Percentiles rank a stretch among this genome's conserved stretches.
Evolutionary conservation across 305 asterid genomes (phyloP).

Genomic region (Fraxinus velutina): DNA sequence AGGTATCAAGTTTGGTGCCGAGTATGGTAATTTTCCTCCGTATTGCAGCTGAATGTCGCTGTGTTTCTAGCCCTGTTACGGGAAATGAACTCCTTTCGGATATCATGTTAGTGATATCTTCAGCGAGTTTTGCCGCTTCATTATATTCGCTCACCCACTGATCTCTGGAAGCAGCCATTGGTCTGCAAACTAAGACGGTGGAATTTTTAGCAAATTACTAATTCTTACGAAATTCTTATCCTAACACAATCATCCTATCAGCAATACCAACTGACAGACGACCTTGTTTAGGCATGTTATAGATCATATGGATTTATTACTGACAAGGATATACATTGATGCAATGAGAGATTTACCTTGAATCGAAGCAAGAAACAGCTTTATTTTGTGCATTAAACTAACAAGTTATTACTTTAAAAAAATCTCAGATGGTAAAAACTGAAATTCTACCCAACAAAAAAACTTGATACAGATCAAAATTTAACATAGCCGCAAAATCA

Average conservation of each 20-base stretch:
- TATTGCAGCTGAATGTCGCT: constrained; percentile 74
- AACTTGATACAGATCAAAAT: neutral
- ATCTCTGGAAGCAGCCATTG: constrained; percentile 74
- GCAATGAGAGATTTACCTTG: neutral
- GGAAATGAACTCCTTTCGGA: constrained; percentile 72
- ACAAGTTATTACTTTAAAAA: neutral
- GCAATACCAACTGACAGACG: neutral
- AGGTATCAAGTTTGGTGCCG: constrained; percentile 73
- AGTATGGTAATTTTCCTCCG: constrained; percentile 86
- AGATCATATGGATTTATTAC: neutral
- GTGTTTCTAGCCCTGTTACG: constrained; percentile 68
- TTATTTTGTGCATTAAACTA: neutral
- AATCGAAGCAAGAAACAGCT: neutral
- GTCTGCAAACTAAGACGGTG: constrained; percentile 26
- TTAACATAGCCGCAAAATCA: neutral
- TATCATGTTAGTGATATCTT: constrained; percentile 79
- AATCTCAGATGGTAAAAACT: neutral
- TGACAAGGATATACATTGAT: neutral
- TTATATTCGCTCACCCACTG: constrained; percentile 92
- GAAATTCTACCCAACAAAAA: neutral
- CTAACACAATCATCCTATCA: neutral
- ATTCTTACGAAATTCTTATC: neutral
- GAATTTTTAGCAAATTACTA: neutral
- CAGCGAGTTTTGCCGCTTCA: constrained; percentile 79
- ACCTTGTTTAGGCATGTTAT: neutral